Percentiles rank a stretch among this genome's conserved stretches.
Evolutionary conservation across 2,329 filamentous ascomycete genomes (phyloP).

Genomic region (Aureobasidium sp.): DNA sequence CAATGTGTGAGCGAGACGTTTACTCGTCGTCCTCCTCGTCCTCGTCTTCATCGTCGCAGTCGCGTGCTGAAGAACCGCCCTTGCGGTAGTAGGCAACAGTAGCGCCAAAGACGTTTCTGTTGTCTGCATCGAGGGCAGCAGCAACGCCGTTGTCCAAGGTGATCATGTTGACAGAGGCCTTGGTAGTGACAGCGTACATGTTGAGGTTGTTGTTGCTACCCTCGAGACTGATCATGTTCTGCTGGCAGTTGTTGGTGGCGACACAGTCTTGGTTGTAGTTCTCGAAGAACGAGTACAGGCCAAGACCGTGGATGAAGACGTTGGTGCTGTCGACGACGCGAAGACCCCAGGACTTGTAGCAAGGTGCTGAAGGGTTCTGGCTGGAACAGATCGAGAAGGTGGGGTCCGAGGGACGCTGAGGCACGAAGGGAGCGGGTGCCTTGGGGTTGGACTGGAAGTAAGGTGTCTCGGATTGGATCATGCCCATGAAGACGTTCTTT

Average conservation of each 20-base stretch:
- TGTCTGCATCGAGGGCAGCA: slow-evolving; percentile 34
- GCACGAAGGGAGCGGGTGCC: slow-evolving; percentile 49
- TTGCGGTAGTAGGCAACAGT: slow-evolving; percentile 29
- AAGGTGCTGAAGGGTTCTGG: slow-evolving; percentile 14
- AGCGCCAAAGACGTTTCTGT: slow-evolving; percentile 41
- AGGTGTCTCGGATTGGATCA: slow-evolving; percentile 61
- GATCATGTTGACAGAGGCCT: slow-evolving; percentile 43
- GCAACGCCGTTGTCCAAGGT: slow-evolving; percentile 26
- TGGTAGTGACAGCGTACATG: slow-evolving; percentile 40
- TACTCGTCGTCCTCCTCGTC: background rate
- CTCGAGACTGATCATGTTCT: slow-evolving; percentile 39
- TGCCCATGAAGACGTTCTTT: slow-evolving; percentile 53
- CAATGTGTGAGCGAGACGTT: background rate
- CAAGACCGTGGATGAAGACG: slow-evolving; percentile 39
- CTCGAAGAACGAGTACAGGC: slow-evolving; percentile 53
- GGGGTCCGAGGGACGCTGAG: slow-evolving; percentile 36
- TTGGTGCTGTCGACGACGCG: slow-evolving; percentile 31
- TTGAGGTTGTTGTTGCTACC: slow-evolving; percentile 33
- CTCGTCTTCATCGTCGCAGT: slow-evolving; percentile 4
- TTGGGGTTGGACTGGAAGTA: slow-evolving; percentile 62
- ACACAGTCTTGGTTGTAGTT: slow-evolving; percentile 47
- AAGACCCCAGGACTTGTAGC: slow-evolving; percentile 35
- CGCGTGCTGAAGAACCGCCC: background rate
- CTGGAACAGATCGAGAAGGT: slow-evolving; percentile 30
- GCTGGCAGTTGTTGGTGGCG: slow-evolving; percentile 40